These are phyloP conservation scores for Trichoderma breve DNA, from an alignment of 2,329 filamentous ascomycete species.

Conservation along the genomic window DNA sequence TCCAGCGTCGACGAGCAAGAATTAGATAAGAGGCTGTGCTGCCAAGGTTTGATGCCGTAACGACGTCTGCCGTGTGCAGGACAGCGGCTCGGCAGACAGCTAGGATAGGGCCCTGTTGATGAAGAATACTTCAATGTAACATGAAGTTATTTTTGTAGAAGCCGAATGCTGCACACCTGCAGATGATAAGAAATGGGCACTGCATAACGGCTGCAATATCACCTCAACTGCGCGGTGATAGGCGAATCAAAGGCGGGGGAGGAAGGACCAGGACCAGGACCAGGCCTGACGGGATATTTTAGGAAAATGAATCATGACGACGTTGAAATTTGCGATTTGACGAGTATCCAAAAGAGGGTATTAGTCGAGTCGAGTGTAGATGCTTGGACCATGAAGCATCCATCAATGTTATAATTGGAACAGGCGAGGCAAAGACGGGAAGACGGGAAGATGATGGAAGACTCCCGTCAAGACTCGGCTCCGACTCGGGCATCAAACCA, in stretches of 20 bases:
- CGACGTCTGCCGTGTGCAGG: neutral
- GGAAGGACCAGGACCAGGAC: neutral
- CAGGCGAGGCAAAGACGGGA: neutral
- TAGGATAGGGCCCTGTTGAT: neutral
- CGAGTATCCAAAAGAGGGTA: neutral
- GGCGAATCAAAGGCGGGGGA: neutral
- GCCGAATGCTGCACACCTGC: slow-evolving; percentile 11
- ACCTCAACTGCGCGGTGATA: neutral
- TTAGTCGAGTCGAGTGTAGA: neutral
- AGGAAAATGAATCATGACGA: neutral
- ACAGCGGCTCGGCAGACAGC: neutral
- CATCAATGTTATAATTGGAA: neutral
- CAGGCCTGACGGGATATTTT: neutral
- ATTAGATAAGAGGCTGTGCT: neutral
- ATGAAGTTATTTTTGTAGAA: slow-evolving; percentile 1
- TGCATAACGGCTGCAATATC: slow-evolving; percentile 3
- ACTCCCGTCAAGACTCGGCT: neutral
- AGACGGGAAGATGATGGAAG: neutral
- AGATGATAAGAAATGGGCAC: neutral
- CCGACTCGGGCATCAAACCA: neutral
- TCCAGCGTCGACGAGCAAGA: neutral
- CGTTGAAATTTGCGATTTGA: neutral
- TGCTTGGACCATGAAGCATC: neutral
- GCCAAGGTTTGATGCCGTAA: neutral
- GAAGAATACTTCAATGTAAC: neutral